phyloP scores from a whole-genome alignment of 2,329 filamentous ascomycete species.

The Aspergillus fumigatus region DNA sequence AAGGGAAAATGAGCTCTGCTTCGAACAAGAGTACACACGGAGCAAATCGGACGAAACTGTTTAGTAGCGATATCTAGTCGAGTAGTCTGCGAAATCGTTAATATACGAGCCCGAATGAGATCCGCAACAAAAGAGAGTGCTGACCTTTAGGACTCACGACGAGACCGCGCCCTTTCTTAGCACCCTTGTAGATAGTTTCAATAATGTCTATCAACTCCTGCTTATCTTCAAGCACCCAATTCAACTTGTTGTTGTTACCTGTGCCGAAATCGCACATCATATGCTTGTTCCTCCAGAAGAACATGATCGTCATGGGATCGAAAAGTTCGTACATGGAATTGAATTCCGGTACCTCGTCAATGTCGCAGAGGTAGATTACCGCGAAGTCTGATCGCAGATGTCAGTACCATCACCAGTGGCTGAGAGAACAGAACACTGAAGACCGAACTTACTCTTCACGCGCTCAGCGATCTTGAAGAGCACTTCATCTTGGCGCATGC shows the following conservation, averaged over 20 bases:
- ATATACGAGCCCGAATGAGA: neutral
- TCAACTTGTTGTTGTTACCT: conserved; percentile 97
- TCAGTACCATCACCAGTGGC: neutral
- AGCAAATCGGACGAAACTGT: neutral
- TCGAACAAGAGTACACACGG: neutral
- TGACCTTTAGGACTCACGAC: conserved; percentile 90
- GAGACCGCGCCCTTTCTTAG: conserved; percentile 94
- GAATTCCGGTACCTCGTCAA: conserved; percentile 86
- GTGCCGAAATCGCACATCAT: conserved; percentile 92
- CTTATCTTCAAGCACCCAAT: conserved; percentile 95
- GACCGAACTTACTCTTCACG: conserved; percentile 61
- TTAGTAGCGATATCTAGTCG: conserved; percentile 65
- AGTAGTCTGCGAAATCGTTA: conserved; percentile 47
- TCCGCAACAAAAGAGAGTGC: conserved; percentile 1
- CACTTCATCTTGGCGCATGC: conserved; percentile 83
- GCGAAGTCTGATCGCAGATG: conserved; percentile 31
- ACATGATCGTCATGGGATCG: conserved; percentile 83
- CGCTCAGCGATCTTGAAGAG: conserved; percentile 90
- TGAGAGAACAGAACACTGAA: neutral
- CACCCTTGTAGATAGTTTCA: conserved; percentile 96
- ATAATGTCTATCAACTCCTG: conserved; percentile 98
- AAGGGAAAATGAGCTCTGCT: neutral
- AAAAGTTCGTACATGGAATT: conserved; percentile 94
- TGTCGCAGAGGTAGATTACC: conserved; percentile 86
- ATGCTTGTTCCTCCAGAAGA: conserved; percentile 74